Evolutionary conservation across 768 basidiomycete genomes (phyloP).

Genomic region (Mycena floridula): DNA sequence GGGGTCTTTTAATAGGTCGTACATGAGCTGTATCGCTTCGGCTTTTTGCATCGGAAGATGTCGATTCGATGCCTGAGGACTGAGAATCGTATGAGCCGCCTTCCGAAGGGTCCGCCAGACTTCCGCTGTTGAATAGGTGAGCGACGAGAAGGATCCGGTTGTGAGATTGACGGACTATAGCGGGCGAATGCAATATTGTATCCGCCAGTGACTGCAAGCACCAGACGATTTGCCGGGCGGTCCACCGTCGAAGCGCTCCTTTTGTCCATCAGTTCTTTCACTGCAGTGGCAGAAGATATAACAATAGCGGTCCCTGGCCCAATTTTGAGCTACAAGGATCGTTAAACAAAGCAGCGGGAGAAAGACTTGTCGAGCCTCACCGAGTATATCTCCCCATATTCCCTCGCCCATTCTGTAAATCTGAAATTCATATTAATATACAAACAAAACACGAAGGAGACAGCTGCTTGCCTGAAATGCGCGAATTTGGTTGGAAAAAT

Average conservation of each 20-base stretch:
- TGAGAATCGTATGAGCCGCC: not conserved
- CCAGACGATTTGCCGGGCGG: slow-evolving; percentile 13
- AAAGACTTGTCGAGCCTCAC: slow-evolving; percentile 1
- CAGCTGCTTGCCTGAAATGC: not conserved
- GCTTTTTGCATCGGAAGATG: slow-evolving; percentile 2
- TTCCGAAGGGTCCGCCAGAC: slow-evolving; percentile 3
- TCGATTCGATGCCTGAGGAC: slow-evolving; percentile 3
- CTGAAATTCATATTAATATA: slow-evolving; percentile 2
- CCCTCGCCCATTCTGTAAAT: slow-evolving; percentile 19
- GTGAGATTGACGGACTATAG: slow-evolving; percentile 2
- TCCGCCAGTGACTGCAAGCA: slow-evolving; percentile 4
- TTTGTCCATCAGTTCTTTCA: slow-evolving; percentile 19
- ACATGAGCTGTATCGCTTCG: slow-evolving; percentile 10
- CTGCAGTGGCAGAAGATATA: slow-evolving; percentile 4
- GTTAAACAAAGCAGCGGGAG: not conserved
- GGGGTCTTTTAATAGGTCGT: slow-evolving; percentile 11
- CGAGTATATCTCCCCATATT: slow-evolving; percentile 17
- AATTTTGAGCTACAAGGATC: slow-evolving; percentile 10
- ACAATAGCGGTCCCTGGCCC: slow-evolving; percentile 13
- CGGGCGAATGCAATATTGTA: slow-evolving; percentile 12
- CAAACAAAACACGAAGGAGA: not conserved
- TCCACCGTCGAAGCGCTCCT: slow-evolving; percentile 11
- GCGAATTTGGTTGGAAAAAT: not conserved
- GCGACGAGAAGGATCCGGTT: not conserved
- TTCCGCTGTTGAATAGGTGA: slow-evolving; percentile 6